phyloP scores from a whole-genome alignment of 495 filamentous ascomycete species.

The Polyplosphaeria fusca region DNA sequence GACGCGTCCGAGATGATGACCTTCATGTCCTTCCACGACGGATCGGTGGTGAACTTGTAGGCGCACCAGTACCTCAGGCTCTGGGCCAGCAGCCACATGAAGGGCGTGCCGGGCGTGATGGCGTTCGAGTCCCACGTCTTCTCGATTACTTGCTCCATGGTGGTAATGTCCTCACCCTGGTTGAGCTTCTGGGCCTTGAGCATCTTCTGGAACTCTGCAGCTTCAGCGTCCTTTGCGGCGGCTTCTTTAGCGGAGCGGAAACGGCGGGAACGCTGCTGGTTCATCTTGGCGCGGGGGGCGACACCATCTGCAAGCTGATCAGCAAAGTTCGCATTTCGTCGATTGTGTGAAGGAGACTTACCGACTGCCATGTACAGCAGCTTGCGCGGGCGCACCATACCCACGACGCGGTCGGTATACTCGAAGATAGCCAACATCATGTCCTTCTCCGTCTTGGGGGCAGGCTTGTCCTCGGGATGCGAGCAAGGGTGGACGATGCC shows the following conservation, averaged over 20 bases:
- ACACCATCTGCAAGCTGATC: slow-evolving; percentile 62
- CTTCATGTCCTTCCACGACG: slow-evolving; percentile 86
- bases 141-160: slow-evolving; percentile 63
- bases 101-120: slow-evolving; percentile 96
- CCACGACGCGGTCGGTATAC: slow-evolving; percentile 96
- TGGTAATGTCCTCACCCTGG: slow-evolving; percentile 53
- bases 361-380: slow-evolving; percentile 90
- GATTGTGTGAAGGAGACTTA: background rate
- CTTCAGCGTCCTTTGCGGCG: slow-evolving; percentile 88
- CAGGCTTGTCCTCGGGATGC: slow-evolving; percentile 88
- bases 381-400: slow-evolving; percentile 95
- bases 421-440: slow-evolving; percentile 99
- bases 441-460: slow-evolving; percentile 90
- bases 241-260: slow-evolving; percentile 94
- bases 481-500: slow-evolving; percentile 99
- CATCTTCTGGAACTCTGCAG: slow-evolving; percentile 77
- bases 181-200: slow-evolving; percentile 56
- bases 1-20: slow-evolving; percentile 97
- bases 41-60: slow-evolving; percentile 96
- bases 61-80: slow-evolving; percentile 92
- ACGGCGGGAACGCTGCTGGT: slow-evolving; percentile 87
- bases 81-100: slow-evolving; percentile 95
- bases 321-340: background rate
- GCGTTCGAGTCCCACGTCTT: slow-evolving; percentile 98
- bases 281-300: slow-evolving; percentile 93